Evolutionary conservation across 768 basidiomycete species (phyloP), one percentile per base, ranked within the genome.

Genomic region (Dacryopinax spathularia): DNA sequence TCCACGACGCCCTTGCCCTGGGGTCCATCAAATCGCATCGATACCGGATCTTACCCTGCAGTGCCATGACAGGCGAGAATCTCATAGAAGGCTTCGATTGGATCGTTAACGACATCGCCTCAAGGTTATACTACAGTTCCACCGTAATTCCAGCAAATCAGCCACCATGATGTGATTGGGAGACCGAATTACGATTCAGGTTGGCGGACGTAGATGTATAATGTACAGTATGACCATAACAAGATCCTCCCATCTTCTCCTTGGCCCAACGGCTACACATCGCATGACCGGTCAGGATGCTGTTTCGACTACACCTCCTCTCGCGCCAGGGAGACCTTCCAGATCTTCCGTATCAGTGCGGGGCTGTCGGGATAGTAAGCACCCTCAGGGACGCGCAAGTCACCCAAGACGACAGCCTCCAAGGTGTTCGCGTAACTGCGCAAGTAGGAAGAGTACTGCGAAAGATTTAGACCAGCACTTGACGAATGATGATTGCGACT

Each of bases 21-120:
- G 78, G 73, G 22, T 81, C 83, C 9, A 93, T 98, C 71, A 88
- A 82, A 67, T 87, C 91, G 10, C 95, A 97, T 71, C 81, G 86
- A 65, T 96, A 92, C 91, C 84, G 80, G 68, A 91, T 97, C 66
- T 84, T 86, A 75, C 78, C 92, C 3, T 98, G 94, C 78, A 95
- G 92, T 66, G 95, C 95, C 12, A 82, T 92, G 37, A 94, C 90
- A 0, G 95, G 94, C 15, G 76, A 83, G 63, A 91, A 94, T 72
- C 77, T 97, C 16, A 79, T 90, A 10, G 77, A 84, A 66, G 95
- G 94, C 36, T 80, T 98, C 31, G 85, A 94, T 72, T 97, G 95
- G 95, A 82, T 91, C 27, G 91, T 96, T 18, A 80, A 82, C 35
- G 91, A 96, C 67, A 86, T 97, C 61, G 93, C 91, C 2, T 81